Conservation (phyloP, 495 filamentous ascomycete species). For the Trichoderma erinaceum region DNA sequence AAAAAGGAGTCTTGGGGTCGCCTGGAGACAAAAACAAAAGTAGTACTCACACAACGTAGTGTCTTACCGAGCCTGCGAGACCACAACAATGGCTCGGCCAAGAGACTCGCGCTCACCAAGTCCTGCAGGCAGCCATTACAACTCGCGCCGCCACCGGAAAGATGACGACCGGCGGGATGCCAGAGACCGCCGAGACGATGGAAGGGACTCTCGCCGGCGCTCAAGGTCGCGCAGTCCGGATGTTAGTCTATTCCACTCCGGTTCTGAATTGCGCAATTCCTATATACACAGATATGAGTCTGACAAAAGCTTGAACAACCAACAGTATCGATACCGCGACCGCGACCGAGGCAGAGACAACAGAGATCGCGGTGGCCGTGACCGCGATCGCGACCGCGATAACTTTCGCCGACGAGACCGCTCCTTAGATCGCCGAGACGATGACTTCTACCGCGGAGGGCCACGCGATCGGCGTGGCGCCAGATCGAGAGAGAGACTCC, state of each 20-base stretch:
- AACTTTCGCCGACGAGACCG: constrained; percentile 63
- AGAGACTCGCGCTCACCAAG: constrained; percentile 93
- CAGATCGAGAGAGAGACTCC: constrained; percentile 50
- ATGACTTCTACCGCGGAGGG: constrained; percentile 57
- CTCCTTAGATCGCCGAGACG: constrained; percentile 67
- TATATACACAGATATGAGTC: constrained; percentile 22
- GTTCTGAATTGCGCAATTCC: constrained; percentile 22
- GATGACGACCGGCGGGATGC: constrained; percentile 67
- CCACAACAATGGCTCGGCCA: constrained; percentile 66
- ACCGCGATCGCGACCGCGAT: constrained; percentile 50
- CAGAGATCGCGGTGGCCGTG: constrained; percentile 32
- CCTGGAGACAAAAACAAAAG: neutral
- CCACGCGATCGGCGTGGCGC: constrained; percentile 34
- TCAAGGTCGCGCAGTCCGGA: constrained; percentile 65
- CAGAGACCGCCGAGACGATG: constrained; percentile 50
- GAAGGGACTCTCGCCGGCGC: constrained; percentile 55
- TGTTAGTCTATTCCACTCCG: constrained; percentile 42
- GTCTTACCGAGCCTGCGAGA: constrained; percentile 16
- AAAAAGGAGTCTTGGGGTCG: neutral
- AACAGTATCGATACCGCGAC: constrained; percentile 50
- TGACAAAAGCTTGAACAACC: constrained; percentile 15
- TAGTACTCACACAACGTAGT: constrained; percentile 14
- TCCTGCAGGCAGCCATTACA: constrained; percentile 83
- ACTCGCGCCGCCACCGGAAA: constrained; percentile 64
- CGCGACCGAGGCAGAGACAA: constrained; percentile 30